Evolutionary conservation across 1,284 basidiomycete species (phyloP), one percentile per base, ranked within the genome.

Genomic region (Puccinia coronata): DNA sequence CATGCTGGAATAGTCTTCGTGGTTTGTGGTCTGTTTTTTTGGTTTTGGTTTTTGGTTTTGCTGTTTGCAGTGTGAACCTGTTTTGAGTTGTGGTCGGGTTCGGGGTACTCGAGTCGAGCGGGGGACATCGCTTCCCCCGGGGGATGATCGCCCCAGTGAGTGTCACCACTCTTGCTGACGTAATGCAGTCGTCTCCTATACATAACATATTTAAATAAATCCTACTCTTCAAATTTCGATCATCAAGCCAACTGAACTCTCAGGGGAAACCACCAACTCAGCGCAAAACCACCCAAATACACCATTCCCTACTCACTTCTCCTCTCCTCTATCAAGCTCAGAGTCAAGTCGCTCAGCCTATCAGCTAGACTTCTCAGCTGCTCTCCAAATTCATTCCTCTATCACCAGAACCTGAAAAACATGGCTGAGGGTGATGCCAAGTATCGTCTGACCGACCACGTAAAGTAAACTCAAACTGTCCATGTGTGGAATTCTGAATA

Each of bases 391-490:
- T 28, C 28, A 16, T 70, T 9, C 43, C 34, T 61, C 18, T 28
- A 34, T 18, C 34, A 65, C 11, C 69, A 36, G 47, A 2, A 47
- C 14, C 14, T 47, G 23, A 25, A 25, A 43, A 53, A 25, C 25
- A 71, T 71, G 69, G 49, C 69, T 53, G 47, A 57, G 34, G 53
- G 53, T n/a, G 53, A 73, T 28, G 71, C 71, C 36, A 57, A 73
- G 53, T 73, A 73, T 55, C 71, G 71, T n/a, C 36, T 73, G n/a
- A 73, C 51, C 36, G 71, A 55, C 39, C 71, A 73, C 34, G 71
- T 73, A 28, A 73, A 59, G 71, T 73, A 39, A 73, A 31, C 55
- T 34, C n/a, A 51, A 0, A 36, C 20, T 36, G 18, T 39, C 23
- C n/a, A 43, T 49, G 16, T 31, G 25, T n/a, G 25, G 8, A n/a